A percentile compares a stretch with the other conserved stretches of the same genome.
phyloP scores from a whole-genome alignment of 2,329 filamentous ascomycete genomes.

The Clathrospora elynae region DNA sequence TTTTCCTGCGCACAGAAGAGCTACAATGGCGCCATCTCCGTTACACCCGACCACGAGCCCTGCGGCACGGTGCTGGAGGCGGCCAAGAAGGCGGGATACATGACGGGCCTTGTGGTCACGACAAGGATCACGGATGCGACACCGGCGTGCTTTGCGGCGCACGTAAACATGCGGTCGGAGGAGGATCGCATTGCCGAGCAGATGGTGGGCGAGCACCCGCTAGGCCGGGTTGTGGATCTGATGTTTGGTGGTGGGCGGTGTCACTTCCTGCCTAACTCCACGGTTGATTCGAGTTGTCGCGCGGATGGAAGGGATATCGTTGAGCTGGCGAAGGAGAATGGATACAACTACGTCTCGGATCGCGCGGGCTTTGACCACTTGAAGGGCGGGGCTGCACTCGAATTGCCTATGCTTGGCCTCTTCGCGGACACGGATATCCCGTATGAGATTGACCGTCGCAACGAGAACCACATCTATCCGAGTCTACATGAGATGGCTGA shows the following conservation, averaged over 20 bases:
- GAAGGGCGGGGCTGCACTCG: conserved; percentile 66
- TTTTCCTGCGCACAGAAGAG: conserved; percentile 93
- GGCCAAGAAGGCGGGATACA: conserved; percentile 87
- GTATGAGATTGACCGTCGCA: conserved; percentile 88
- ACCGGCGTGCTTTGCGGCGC: conserved; percentile 90
- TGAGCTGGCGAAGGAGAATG: conserved; percentile 73
- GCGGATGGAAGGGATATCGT: conserved; percentile 77
- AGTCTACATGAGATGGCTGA: conserved; percentile 89
- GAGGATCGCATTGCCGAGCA: conserved; percentile 92
- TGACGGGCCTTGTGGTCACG: conserved; percentile 91
- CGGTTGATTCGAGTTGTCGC: conserved; percentile 75
- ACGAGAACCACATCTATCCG: conserved; percentile 79
- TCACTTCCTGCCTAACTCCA: conserved; percentile 86
- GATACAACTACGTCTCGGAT: conserved; percentile 77
- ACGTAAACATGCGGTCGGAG: conserved; percentile 78
- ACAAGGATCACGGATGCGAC: conserved; percentile 95
- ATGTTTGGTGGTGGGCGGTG: conserved; percentile 93
- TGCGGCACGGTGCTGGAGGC: conserved; percentile 95
- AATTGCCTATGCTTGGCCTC: conserved; percentile 84
- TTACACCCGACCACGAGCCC: conserved; percentile 80
- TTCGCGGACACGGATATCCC: conserved; percentile 84
- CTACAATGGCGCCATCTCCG: conserved; percentile 95
- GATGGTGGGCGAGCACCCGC: conserved; percentile 83
- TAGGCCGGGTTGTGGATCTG: conserved; percentile 86
- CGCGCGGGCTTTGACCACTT: conserved; percentile 77